Evolutionary conservation across 1,284 basidiomycete species (phyloP), one percentile per base, ranked within the genome.

Genomic region (Melampsora americana): DNA sequence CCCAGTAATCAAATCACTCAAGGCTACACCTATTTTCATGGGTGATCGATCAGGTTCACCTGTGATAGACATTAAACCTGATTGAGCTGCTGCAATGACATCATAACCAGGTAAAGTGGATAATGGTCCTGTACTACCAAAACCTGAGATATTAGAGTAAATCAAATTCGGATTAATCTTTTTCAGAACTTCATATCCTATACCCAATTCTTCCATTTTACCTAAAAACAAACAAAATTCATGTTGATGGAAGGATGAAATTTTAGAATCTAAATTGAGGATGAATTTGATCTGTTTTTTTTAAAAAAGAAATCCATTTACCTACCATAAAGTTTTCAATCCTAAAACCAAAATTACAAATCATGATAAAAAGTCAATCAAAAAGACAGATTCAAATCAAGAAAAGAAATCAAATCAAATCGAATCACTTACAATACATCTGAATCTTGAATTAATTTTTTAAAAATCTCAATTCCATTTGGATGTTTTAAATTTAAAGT

Each of bases 21-120:
- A 90, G 0, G 93, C 93, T 18, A 95, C 92, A 5, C 80, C 80
- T 30, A 81, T 80, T 78, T 97, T 97, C 82, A 89, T 91, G 0
- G 94, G 95, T 18, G 89, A 87, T 2, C 93, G 89, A 80, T 92
- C 90, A 7, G 90, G 87, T 84, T 97, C 95, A 64, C 94, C 94
- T 11, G 95, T 97, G 80, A 90, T 95, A 83, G 95, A 92, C 92
- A 95, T 95, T 66, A 95, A 84, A 16, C 93, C 93, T 35, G 93
- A 93, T 84, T 95, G 92, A 14, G 89, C 93, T 82, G 94, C 92
- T 56, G 94, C 91, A 44, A 92, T 87, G 35, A 95, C 93, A 82
- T 95, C 93, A 83, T 95, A 95, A 5, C 75, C 94, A 16, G 93
- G 90, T 48, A 89, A 88, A 77, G 88, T 86, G 61, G 89, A 86